A percentile compares a stretch with the other conserved stretches of the same genome.
These are phyloP conservation scores for Rhodosporidiobolus odoratus DNA, from an alignment of 768 basidiomycete species.

Conservation along the genomic window DNA sequence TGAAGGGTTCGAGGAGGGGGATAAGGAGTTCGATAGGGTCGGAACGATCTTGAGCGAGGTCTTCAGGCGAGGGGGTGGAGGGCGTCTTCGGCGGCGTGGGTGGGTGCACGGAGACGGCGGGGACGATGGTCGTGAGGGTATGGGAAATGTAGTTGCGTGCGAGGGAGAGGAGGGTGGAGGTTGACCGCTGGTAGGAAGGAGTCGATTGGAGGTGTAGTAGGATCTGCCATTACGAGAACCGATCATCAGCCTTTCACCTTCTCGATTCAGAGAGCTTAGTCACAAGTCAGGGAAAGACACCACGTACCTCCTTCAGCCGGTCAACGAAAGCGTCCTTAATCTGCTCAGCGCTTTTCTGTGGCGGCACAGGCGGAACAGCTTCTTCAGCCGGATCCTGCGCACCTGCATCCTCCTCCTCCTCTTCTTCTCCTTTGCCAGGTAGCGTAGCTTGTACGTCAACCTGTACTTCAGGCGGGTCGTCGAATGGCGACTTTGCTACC, in stretches of 20 bases:
- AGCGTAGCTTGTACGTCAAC: neutral
- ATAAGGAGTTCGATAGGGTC: constrained; percentile 63
- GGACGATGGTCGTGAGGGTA: neutral
- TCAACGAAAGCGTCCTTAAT: constrained; percentile 29
- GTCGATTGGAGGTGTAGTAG: constrained; percentile 4
- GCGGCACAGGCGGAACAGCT: neutral
- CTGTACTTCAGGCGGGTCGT: neutral
- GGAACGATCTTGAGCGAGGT: neutral
- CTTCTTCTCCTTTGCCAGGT: neutral
- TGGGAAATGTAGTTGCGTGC: neutral
- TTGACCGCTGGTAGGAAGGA: constrained; percentile 4
- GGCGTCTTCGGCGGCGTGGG: constrained; percentile 49
- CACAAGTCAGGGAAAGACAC: too few relatives aligned
- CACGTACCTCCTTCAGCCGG: constrained; percentile 18
- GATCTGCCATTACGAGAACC: neutral
- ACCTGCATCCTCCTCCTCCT: neutral
- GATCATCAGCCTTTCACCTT: too few relatives aligned
- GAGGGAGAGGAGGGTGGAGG: constrained; percentile 12
- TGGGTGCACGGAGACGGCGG: neutral
- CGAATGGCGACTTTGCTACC: neutral
- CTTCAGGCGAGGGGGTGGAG: neutral
- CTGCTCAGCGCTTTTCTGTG: constrained; percentile 1
- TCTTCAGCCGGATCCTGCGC: neutral
- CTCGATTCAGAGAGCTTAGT: too few relatives aligned
- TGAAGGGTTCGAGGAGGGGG: constrained; percentile 48